phyloP scores from a whole-genome alignment of 225 moss, liverwort and hornwort genomes.

The Polytrichum commune region DNA sequence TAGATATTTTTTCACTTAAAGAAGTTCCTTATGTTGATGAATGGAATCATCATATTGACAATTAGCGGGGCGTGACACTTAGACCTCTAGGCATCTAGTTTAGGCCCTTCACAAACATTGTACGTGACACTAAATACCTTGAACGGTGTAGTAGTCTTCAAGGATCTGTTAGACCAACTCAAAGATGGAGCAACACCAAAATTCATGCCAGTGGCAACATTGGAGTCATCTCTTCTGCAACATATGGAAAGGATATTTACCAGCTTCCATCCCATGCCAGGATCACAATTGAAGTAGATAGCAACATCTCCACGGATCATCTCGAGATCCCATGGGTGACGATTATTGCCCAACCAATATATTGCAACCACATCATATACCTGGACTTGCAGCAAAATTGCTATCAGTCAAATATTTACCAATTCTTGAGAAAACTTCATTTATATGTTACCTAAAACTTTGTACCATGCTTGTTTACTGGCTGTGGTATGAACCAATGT shows the following conservation, averaged over 20 bases:
- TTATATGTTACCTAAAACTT: not conserved
- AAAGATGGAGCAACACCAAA: not conserved
- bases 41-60: no score
- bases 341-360: slow-evolving; percentile 47
- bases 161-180: no score
- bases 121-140: no score
- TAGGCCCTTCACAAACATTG: no score
- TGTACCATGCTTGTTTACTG: not conserved
- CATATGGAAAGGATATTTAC: slow-evolving; percentile 17
- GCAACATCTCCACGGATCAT: slow-evolving; percentile 57
- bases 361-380: slow-evolving; percentile 53
- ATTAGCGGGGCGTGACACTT: no score
- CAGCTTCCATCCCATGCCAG: slow-evolving; percentile 61
- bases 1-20: no score
- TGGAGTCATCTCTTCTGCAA: not conserved
- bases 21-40: no score
- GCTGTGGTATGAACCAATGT: not conserved
- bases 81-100: no score
- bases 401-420: no score
- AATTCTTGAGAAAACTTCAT: no score
- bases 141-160: no score
- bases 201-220: not conserved
- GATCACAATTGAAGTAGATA: slow-evolving; percentile 55
- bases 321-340: slow-evolving; percentile 39
- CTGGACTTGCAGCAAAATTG: slow-evolving; percentile 20